A percentile compares a stretch with the other conserved stretches of the same genome.
Conservation (phyloP, 108 stramenopile species). For the Mediolabrus comicus region DNA sequence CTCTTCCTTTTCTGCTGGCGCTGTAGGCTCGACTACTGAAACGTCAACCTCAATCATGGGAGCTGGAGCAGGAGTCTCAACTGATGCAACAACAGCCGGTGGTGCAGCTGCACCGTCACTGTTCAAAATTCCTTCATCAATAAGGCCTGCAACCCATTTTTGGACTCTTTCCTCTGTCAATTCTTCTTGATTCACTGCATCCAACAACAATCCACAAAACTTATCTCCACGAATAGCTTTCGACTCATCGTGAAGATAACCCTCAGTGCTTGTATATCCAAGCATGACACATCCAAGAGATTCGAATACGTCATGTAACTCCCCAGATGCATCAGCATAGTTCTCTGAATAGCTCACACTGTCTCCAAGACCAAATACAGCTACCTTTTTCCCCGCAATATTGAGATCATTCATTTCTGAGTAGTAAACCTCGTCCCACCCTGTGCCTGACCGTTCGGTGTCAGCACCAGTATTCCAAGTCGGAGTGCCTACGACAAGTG, state of each 20-base stretch:
- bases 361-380: constrained; percentile 88
- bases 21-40: constrained; percentile 29
- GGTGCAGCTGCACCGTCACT: constrained; percentile 23
- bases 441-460: constrained; percentile 79
- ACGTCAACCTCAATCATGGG: constrained; percentile 13
- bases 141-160: constrained; percentile 79
- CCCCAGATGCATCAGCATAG: constrained; percentile 88
- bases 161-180: constrained; percentile 66
- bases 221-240: constrained; percentile 82
- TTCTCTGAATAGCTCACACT: constrained; percentile 75
- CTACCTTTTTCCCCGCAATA: constrained; percentile 77
- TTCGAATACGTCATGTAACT: constrained; percentile 86
- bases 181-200: constrained; percentile 87
- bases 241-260: constrained; percentile 80
- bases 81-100: not conserved
- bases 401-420: constrained; percentile 55
- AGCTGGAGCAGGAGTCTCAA: constrained; percentile 6
- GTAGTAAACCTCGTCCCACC: constrained; percentile 92
- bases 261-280: constrained; percentile 75
- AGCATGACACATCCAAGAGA: constrained; percentile 75
- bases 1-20: constrained; percentile 17
- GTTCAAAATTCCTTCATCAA: constrained; percentile 71
- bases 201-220: constrained; percentile 82
- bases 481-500: constrained; percentile 70
- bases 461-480: constrained; percentile 85